Conservation (phyloP, 441 rosid species). For the Viola pubescens region DNA sequence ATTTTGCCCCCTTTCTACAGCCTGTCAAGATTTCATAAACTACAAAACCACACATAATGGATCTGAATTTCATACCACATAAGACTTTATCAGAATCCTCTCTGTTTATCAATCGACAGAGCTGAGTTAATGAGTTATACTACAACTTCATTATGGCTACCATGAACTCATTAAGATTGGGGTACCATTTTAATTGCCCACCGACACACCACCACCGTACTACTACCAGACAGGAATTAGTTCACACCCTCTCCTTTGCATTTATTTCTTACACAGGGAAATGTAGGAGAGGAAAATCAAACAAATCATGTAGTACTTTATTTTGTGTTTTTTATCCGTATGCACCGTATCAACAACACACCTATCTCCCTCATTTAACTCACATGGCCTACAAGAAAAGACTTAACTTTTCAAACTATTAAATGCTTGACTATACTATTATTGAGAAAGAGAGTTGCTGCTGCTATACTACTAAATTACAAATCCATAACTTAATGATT, state of each 20-base stretch:
- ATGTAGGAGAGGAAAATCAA: conserved; percentile 6
- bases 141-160: conserved; percentile 3
- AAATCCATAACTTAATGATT: too few species aligned
- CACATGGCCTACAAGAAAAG: conserved; percentile 28
- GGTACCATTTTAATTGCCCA: conserved; percentile 18
- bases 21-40: conserved; percentile 15
- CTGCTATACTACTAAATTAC: too few species aligned
- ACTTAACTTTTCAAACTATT: too few species aligned
- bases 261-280: conserved; percentile 18
- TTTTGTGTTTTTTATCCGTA: conserved; percentile 14
- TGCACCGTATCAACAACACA: conserved; percentile 17
- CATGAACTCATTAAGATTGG: conserved; percentile 12
- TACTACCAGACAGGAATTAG: conserved; percentile 12
- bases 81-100: background rate
- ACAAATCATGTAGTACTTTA: too few species aligned
- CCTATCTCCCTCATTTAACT: conserved; percentile 9
- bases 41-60: conserved; percentile 7
- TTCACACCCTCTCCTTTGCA: conserved; percentile 11
- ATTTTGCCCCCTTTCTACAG: conserved; percentile 14
- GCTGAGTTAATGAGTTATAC: too few species aligned
- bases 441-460: too few species aligned
- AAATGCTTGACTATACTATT: background rate
- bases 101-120: conserved; percentile 5
- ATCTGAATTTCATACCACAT: conserved; percentile 16
- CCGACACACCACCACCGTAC: conserved; percentile 20